Percentiles rank a stretch among this genome's conserved stretches.
phyloP scores from a whole-genome alignment of 345 rosid species.

The Kernera saxatilis region DNA sequence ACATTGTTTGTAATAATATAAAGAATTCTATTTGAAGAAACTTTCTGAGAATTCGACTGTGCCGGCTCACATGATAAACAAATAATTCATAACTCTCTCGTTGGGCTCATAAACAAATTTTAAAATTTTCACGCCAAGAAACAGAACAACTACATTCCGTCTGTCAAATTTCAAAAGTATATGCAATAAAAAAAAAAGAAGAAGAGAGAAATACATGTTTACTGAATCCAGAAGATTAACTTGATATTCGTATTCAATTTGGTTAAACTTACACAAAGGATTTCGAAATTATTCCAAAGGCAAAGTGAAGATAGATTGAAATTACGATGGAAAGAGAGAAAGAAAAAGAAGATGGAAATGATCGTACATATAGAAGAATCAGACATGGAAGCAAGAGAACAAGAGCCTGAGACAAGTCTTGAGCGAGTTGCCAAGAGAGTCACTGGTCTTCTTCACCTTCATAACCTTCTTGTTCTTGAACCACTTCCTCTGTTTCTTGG shows the following conservation, averaged over 20 bases:
- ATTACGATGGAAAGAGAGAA: not conserved
- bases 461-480: constrained; percentile 20
- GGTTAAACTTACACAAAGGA: not conserved
- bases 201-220: not conserved
- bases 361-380: not conserved
- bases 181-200: not conserved
- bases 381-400: constrained; percentile 30
- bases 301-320: not conserved
- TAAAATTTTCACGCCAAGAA: not conserved
- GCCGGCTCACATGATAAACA: not conserved
- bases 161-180: not conserved
- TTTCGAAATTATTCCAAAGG: constrained; percentile 4
- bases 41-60: constrained; percentile 6
- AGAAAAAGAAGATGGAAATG: not conserved
- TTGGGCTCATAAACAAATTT: not conserved
- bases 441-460: constrained; percentile 16
- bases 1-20: not conserved
- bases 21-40: not conserved
- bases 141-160: not conserved
- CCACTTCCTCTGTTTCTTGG: constrained; percentile 24
- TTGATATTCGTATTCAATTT: not conserved
- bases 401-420: constrained; percentile 23
- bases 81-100: not conserved
- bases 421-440: constrained; percentile 23
- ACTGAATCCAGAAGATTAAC: not conserved